Base-by-base conservation (phyloP, 2,329 filamentous ascomycete species). In the Fonsecaea erecta region DNA sequence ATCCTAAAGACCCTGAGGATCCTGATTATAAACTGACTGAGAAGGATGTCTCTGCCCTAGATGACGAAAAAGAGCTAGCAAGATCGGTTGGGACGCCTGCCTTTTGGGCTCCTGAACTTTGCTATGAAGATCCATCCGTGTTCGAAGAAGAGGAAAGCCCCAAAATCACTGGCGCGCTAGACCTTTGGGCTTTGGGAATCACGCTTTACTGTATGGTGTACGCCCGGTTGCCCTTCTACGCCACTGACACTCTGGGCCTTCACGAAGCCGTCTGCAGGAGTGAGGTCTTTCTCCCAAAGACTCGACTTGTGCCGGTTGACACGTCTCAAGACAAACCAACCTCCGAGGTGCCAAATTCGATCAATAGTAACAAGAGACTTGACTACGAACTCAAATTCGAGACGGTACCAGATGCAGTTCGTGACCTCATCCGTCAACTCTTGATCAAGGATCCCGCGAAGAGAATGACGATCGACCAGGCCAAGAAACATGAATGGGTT, bases 21-120 rank as follows among this genome's bases (percentile, higher is more conserved):
- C 61, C 68, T 8, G 85, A 88, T 40, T 89, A 92, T 64, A 90
- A 93, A 64, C 78, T 88, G 80, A 66, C 88, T 82, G 90, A 90
- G 3, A 91, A 96, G 75, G 93, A 97, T 76, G 90, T 91, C 11
- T 88, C 87, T 46, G 92, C 96, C 73, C 88, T 96, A 64, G 93
- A 97, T 72, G 92, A 97, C 75, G 93, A 96, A 68, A 87, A 96
- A 66, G 95, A 98, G 76, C 83, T 99, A n/a, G 94, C 95, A 66
- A 98, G 98, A 82, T 98, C 95, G 1, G 95, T 98, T 5, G 95
- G 95, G 59, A 99, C 95, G 0, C 95, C 95, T 5, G 95, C 94
- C 1, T 99, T 99, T 79, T 99, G 97, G 75, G 95, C 95, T 1
- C 95, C 95, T 3, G 95, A 99, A 77, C 84, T 99, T 40, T 99